A percentile compares a stretch with the other conserved stretches of the same genome.
Conservation (phyloP, 352 stramenopile species). For the Globisporangium cederbergense region DNA sequence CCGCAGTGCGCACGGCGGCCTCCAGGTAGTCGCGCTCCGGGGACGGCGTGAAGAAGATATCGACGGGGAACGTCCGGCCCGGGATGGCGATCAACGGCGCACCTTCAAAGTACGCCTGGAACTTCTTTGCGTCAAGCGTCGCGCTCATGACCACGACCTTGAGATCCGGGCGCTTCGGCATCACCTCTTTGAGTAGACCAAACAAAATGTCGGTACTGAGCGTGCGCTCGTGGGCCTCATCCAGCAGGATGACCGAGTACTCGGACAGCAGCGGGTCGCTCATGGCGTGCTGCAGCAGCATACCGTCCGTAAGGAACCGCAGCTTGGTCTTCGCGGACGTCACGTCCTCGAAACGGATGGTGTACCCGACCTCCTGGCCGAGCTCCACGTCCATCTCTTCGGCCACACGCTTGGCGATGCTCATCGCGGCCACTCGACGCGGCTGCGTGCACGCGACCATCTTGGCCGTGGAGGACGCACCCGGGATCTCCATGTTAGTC, state of each 20-base stretch:
- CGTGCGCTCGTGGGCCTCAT: constrained; percentile 98
- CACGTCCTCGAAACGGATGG: constrained; percentile 99
- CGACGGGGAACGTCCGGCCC: constrained; percentile 96
- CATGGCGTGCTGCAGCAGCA: constrained; percentile 97
- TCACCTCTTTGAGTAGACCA: constrained; percentile 96
- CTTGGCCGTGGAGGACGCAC: constrained; percentile 49
- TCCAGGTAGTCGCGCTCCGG: constrained; percentile 99
- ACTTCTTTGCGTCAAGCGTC: constrained; percentile 97
- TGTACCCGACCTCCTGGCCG: constrained; percentile 98
- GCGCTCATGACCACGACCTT: constrained; percentile 99
- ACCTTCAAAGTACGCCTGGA: constrained; percentile 93
- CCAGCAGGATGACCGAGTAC: constrained; percentile 97
- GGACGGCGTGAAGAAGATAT: constrained; percentile 98
- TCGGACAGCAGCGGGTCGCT: constrained; percentile 93
- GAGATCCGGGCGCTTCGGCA: constrained; percentile 92
- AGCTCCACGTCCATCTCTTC: constrained; percentile 99
- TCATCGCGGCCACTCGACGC: constrained; percentile 96
- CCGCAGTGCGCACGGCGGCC: constrained; percentile 70
- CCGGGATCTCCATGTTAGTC: constrained; percentile 68
- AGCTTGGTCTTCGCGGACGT: constrained; percentile 82
- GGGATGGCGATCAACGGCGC: constrained; percentile 94
- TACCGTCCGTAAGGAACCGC: constrained; percentile 87
- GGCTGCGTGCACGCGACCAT: constrained; percentile 97
- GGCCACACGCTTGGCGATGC: constrained; percentile 96
- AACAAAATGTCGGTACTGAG: constrained; percentile 98